Evolutionary conservation across 2,329 filamentous ascomycete genomes (phyloP).

Genomic region (Aspergillus fructus): DNA sequence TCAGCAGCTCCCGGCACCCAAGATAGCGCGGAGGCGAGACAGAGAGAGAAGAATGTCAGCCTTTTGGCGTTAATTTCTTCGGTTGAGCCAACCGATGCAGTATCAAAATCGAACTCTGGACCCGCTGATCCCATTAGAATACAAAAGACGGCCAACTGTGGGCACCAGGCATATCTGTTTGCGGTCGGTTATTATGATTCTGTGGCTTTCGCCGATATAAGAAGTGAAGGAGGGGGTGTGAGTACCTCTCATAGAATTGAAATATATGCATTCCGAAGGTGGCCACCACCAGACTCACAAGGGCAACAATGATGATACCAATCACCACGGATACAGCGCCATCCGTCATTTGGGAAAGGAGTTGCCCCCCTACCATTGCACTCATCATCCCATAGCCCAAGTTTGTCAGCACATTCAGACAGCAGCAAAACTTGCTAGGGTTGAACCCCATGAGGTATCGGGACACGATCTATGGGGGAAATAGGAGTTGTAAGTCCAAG

Average conservation of each 20-base stretch:
- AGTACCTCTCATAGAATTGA: slow-evolving; percentile 45
- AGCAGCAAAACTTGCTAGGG: slow-evolving; percentile 40
- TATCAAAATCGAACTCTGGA: slow-evolving; percentile 31
- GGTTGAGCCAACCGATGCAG: slow-evolving; percentile 26
- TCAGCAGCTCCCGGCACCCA: slow-evolving; percentile 41
- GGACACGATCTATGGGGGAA: slow-evolving; percentile 34
- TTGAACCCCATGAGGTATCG: slow-evolving; percentile 47
- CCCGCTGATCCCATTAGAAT: slow-evolving; percentile 43
- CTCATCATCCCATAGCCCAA: slow-evolving; percentile 46
- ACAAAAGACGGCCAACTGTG: slow-evolving; percentile 42
- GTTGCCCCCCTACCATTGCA: slow-evolving; percentile 44
- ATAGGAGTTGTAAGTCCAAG: slow-evolving; percentile 11
- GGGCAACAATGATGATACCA: slow-evolving; percentile 39
- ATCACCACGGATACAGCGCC: slow-evolving; percentile 39
- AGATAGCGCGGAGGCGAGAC: slow-evolving; percentile 35
- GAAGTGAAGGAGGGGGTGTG: neutral
- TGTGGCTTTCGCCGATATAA: no score
- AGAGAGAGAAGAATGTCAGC: slow-evolving; percentile 38
- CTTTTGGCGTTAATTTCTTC: slow-evolving; percentile 36
- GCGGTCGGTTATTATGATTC: neutral
- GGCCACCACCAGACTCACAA: slow-evolving; percentile 36
- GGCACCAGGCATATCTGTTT: slow-evolving; percentile 40
- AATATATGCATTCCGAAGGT: slow-evolving; percentile 44
- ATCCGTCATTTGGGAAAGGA: slow-evolving; percentile 43
- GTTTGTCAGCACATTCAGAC: slow-evolving; percentile 44